phyloP scores from a whole-genome alignment of 2,329 filamentous ascomycete genomes.

The Fusarium sacchari region DNA sequence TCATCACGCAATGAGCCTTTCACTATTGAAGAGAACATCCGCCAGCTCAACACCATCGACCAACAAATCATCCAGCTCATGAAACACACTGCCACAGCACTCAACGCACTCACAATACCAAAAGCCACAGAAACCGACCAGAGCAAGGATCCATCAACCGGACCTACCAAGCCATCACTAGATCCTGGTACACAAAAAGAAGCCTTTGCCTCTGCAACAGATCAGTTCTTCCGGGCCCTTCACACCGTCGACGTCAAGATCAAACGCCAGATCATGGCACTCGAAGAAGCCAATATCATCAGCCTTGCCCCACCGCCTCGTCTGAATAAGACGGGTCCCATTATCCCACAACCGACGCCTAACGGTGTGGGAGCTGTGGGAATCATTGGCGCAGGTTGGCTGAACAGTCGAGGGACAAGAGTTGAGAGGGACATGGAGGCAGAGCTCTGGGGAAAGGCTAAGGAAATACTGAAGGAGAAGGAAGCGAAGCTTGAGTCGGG shows the following conservation, averaged over 20 bases:
- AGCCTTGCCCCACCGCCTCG: slow-evolving; percentile 53
- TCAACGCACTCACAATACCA: slow-evolving; percentile 56
- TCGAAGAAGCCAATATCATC: slow-evolving; percentile 85
- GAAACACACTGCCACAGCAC: slow-evolving; percentile 57
- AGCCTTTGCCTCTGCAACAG: slow-evolving; percentile 68
- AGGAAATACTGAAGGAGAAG: slow-evolving; percentile 51
- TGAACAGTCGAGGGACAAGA: slow-evolving; percentile 86
- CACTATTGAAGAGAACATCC: slow-evolving; percentile 79
- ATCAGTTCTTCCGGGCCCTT: slow-evolving; percentile 76
- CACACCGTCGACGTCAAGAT: slow-evolving; percentile 79
- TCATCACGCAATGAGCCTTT: slow-evolving; percentile 61
- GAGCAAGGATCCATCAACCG: slow-evolving; percentile 17
- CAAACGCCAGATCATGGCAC: slow-evolving; percentile 72
- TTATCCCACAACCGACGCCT: slow-evolving; percentile 60
- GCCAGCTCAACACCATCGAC: slow-evolving; percentile 83
- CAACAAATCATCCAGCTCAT: slow-evolving; percentile 59
- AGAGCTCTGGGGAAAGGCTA: slow-evolving; percentile 73
- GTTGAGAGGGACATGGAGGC: slow-evolving; percentile 86
- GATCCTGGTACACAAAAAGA: slow-evolving; percentile 62
- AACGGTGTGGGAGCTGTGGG: slow-evolving; percentile 66
- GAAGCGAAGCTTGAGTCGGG: slow-evolving; percentile 26
- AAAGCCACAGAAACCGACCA: slow-evolving; percentile 16
- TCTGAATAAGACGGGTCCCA: slow-evolving; percentile 48
- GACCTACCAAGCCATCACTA: slow-evolving; percentile 42
- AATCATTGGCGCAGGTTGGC: slow-evolving; percentile 82